Percentiles rank a stretch among this genome's conserved stretches.
Evolutionary conservation across 768 basidiomycete genomes (phyloP).

Genomic region (Hypsizygus marmoreus): DNA sequence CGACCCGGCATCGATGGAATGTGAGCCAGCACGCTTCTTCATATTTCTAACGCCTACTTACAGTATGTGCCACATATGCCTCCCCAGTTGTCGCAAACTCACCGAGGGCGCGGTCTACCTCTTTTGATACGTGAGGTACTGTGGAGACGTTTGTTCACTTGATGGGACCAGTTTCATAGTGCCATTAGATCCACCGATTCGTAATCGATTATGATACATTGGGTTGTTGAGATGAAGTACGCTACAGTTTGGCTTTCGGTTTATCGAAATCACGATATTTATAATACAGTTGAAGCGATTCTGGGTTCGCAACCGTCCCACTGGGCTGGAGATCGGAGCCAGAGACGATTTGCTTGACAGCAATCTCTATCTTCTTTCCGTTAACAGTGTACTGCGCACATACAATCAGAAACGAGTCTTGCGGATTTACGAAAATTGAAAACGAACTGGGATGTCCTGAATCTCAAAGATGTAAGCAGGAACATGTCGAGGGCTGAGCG

Average conservation of each 20-base stretch:
- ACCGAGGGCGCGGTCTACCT: too few species aligned
- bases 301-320: constrained; percentile 76
- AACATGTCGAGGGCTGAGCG: constrained; percentile 74
- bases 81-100: too few species aligned
- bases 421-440: not conserved
- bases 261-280: constrained; percentile 45
- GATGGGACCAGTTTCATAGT: too few species aligned
- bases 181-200: too few species aligned
- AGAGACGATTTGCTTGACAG: constrained; percentile 78
- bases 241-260: constrained; percentile 18
- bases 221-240: too few species aligned
- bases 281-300: constrained; percentile 64
- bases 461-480: constrained; percentile 68
- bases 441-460: constrained; percentile 67
- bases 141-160: too few species aligned
- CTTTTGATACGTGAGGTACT: too few species aligned
- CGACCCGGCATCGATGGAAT: too few species aligned
- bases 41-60: too few species aligned
- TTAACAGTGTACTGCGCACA: constrained; percentile 67
- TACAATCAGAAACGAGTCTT: not conserved
- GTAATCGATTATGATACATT: too few species aligned
- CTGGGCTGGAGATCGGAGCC: constrained; percentile 65
- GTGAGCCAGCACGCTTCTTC: too few species aligned
- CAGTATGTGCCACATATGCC: too few species aligned
- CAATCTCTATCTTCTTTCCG: constrained; percentile 79